Base-by-base conservation (phyloP, 441 rosid species). In the Pelargonium fulgidum region DNA sequence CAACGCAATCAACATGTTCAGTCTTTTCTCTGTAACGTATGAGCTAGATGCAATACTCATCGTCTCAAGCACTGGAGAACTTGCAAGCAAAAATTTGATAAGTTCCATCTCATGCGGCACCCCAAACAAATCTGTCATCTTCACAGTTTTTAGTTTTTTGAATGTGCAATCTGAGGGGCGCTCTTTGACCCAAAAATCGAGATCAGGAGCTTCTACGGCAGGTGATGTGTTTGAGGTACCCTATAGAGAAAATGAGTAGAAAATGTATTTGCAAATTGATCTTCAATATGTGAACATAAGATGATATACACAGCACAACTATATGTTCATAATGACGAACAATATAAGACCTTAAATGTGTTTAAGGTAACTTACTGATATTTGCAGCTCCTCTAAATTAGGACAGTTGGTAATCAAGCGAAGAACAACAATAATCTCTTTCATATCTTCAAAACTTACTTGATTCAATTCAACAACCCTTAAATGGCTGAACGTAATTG, bases 391-490 rank as follows among this genome's bases (percentile, higher is more conserved):
- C 71, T 73, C 85, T 67, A 94, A 81, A 77, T 87, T 90, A 54
- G 99, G 99, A 62, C 93, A 83, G 78, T 87, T 86, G 3, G 85
- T 77, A 76, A 91, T 83, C 91, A 94, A 75, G 65, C 84, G 91
- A 76, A 94, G 92, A 81, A 92, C 88, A 58, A 89, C 89, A 2
- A 82, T 83, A 65, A 94, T 86, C 84, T 92, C 94, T 45, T 81
- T 85, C 70, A 78, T 78, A 81, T 94, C 99, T 81, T 94, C 97
- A 59, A 94, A 92, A 72, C 96, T 88, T 67, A 94, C 94, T 87
- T 92, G 89, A 82, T 80, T 85, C 14, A 94, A 73, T 73, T 90
- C 97, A 72, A 91, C 85, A 2, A 75, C 76, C 65, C 81, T 86
- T 4, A 94, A 82, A 78, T 80, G 78, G 68, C 64, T 82, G 62